Base-by-base conservation (phyloP, 106 monocot genomes). In the Xerophyta viscosa region DNA sequence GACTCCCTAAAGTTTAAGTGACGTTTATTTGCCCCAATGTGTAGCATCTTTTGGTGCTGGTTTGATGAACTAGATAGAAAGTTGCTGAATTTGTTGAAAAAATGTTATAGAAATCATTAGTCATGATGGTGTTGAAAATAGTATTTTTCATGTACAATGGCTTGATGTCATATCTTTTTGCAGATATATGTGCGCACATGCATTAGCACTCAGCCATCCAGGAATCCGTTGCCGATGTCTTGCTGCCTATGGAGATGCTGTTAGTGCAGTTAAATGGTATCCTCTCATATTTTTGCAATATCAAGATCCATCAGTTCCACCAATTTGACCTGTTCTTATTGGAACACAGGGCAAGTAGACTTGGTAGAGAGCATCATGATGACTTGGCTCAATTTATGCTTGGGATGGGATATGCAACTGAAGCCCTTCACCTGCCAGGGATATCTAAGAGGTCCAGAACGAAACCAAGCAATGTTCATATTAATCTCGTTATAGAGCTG, bases 231-330 rank as follows among this genome's bases (percentile, higher is more conserved):
- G 96, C 50, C 80, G 96, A 10, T 96, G 89, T 65, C 76, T 96
- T 66, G 89, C 89, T 71, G 96, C 96, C 11, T 68, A 81, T 85
- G 96, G 96, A 52, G 96, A 96, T 89, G 77, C 96, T 43, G 82
- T 96, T 41, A 96, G 96, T 79, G 96, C 96, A 57, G 96, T 96
- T 20, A 96, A 96, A 79, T 96, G 96, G 96, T 96, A 81, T 17
- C 19, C 20, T 10, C 24, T 30, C 52, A 24, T 20, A 19, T 26
- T 31, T 24, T 56, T 14, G 18, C 8, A 15, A 20, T 31, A 24
- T 41, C 12, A 24, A 30, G 24, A 3, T 53, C 24, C 2, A 46
- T 54, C 14, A 31, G 42, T 47, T 54, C 33, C n/a, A 30, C 27
- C 10, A n/a, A 15, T 22, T 50, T 50, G 23, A 60, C 30, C 45